phyloP scores from a whole-genome alignment of 805 yeast genomes.

The Clavispora phyllophila region DNA sequence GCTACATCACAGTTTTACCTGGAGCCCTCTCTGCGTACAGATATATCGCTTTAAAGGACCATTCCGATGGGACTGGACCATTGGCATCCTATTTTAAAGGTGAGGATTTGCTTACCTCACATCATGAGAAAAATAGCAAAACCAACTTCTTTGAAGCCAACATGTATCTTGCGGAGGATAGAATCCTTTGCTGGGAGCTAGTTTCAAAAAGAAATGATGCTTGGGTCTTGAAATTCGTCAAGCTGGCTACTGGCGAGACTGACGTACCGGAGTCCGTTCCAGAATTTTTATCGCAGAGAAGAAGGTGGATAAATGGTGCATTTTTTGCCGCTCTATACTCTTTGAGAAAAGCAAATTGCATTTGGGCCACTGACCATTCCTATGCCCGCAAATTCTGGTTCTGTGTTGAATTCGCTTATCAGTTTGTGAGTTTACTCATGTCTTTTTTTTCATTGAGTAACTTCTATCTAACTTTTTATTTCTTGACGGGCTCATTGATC shows the following conservation, averaged over 20 bases:
- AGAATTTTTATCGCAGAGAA: slow-evolving; percentile 24
- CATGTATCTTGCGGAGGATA: slow-evolving; percentile 28
- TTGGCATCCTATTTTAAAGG: slow-evolving; percentile 85
- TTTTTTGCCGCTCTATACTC: slow-evolving; percentile 27
- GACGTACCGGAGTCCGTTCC: slow-evolving; percentile 25
- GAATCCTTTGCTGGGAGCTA: slow-evolving; percentile 27
- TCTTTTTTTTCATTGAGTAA: slow-evolving; percentile 25
- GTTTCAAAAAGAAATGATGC: slow-evolving; percentile 22
- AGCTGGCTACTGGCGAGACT: slow-evolving; percentile 27
- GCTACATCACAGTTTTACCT: slow-evolving; percentile 89
- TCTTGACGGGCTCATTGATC: slow-evolving; percentile 44
- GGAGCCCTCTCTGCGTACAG: slow-evolving; percentile 96
- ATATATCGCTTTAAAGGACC: slow-evolving; percentile 78
- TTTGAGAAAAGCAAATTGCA: slow-evolving; percentile 17
- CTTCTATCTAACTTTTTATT: slow-evolving; percentile 25
- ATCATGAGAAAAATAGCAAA: slow-evolving; percentile 29
- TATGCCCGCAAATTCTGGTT: slow-evolving; percentile 20
- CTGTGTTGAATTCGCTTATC: slow-evolving; percentile 22
- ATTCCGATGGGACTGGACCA: slow-evolving; percentile 91
- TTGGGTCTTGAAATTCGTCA: slow-evolving; percentile 27
- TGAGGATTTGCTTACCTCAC: slow-evolving; percentile 46
- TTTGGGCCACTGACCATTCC: slow-evolving; percentile 24
- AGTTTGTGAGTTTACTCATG: slow-evolving; percentile 16
- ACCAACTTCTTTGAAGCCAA: slow-evolving; percentile 90
- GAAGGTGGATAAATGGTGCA: slow-evolving; percentile 29